Base-by-base conservation (phyloP, 768 basidiomycete genomes). In the Boletus rubroflammeus region DNA sequence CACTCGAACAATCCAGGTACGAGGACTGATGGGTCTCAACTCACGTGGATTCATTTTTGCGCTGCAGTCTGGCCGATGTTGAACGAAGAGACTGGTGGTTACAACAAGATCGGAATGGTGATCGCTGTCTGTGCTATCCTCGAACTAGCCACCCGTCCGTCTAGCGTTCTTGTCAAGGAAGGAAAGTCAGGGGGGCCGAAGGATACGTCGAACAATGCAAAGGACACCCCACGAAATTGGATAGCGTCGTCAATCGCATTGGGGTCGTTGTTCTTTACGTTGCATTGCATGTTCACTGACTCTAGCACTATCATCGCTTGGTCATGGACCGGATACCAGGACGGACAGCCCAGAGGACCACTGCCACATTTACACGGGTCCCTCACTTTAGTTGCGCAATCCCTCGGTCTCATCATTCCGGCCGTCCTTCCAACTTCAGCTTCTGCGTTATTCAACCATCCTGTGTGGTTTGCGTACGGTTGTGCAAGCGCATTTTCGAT, bases 311-410 rank as follows among this genome's bases (percentile, higher is more conserved):
- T 93, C 42, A 78, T 93, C 54, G 83, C 89, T 19, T 93, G 90
- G 88, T 86, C 88, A 2, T 95, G 92, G 92, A 88, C 90, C 0
- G 92, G 92, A n/a, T 94, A 86, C 58, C 79, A 82, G 21, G 73
- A 85, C 41, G 72, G 78, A 35, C 64, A 65, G 4, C 78, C 84
- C 32, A 79, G 73, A 47, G 92, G 92, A 0, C 92, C 92, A 2
- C 67, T 86, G 2, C 85, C 90, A 7, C 82, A 87, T 61, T 68
- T 88, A 5, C 84, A 88, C 62, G 84, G 83, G n/a, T 77, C 80
- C 0, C 67, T 89, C 44, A 90, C 90, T 14, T 74, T 92, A 32
- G 63, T 84, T 21, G 79, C 81, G 1, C 84, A 88, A 63, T 76
- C 75, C 3, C 32, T 84, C 6, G 90, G 88, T 3, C 65, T 87